Evolutionary conservation across 1,139 yeast genomes (phyloP).

Genomic region (Yamadazyma blattariae): DNA sequence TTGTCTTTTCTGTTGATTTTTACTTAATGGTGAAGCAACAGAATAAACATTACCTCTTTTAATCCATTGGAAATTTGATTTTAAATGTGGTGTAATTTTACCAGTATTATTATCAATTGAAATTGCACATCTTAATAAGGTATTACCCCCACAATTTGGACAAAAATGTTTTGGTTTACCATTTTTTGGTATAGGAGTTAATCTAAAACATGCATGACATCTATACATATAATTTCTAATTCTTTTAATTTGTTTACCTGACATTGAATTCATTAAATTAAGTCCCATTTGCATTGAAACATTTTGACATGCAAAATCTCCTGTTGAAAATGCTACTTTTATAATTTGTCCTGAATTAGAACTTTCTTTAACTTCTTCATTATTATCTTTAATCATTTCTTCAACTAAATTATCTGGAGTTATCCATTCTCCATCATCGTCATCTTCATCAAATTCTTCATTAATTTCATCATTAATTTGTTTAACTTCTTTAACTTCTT

Average conservation of each 20-base stretch:
- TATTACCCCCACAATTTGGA: conserved; percentile 93
- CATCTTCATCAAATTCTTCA: conserved; percentile 54
- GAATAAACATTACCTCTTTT: conserved; percentile 82
- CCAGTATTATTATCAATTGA: conserved; percentile 81
- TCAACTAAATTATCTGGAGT: conserved; percentile 81
- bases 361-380: conserved; percentile 35
- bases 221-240: conserved; percentile 91
- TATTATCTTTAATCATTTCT: conserved; percentile 63
- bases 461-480: conserved; percentile 23
- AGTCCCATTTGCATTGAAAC: conserved; percentile 90
- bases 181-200: conserved; percentile 72
- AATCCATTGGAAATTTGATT: conserved; percentile 91
- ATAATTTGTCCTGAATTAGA: conserved; percentile 25
- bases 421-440: conserved; percentile 95
- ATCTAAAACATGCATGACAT: conserved; percentile 93
- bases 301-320: conserved; percentile 97
- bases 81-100: conserved; percentile 82
- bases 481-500: conserved; percentile 10
- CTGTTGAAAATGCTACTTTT: conserved; percentile 84
- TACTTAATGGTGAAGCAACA: conserved; percentile 68
- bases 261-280: conserved; percentile 77
- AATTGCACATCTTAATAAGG: conserved; percentile 86
- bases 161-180: conserved; percentile 86
- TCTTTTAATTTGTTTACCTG: conserved; percentile 81
- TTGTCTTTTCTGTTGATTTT: conserved; percentile 55